Evolutionary conservation across 2,329 filamentous ascomycete genomes (phyloP).

Genomic region (Lizonia empirigonia): DNA sequence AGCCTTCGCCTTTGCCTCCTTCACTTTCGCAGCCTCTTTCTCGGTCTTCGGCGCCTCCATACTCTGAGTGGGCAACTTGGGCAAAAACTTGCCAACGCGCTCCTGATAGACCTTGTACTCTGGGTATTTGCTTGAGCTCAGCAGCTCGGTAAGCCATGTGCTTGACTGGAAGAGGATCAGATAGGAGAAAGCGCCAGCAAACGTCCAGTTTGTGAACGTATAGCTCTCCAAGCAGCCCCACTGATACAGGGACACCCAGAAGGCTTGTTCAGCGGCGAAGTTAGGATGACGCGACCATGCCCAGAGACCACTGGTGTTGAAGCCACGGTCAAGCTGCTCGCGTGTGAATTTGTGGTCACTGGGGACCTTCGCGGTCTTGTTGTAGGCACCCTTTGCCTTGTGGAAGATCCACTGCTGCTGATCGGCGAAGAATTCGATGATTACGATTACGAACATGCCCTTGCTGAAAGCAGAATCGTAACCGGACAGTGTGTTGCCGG

Average conservation of each 20-base stretch:
- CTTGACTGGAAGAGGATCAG: conserved; percentile 86
- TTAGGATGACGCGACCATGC: conserved; percentile 91
- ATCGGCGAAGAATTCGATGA: conserved; percentile 81
- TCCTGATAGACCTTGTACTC: conserved; percentile 86
- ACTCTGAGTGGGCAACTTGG: conserved; percentile 53
- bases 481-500: conserved; percentile 53
- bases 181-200: conserved; percentile 70
- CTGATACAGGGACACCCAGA: conserved; percentile 87
- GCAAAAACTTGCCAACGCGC: conserved; percentile 82
- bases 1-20: conserved; percentile 29
- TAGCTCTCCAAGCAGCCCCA: conserved; percentile 81
- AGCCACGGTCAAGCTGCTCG: conserved; percentile 86
- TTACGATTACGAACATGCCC: conserved; percentile 61
- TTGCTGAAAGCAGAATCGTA: conserved; percentile 65
- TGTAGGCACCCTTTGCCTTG: conserved; percentile 76
- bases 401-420: conserved; percentile 94
- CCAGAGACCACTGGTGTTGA: conserved; percentile 84
- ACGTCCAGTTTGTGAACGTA: conserved; percentile 78
- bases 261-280: conserved; percentile 86
- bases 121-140: conserved; percentile 81
- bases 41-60: conserved; percentile 36
- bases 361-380: conserved; percentile 72
- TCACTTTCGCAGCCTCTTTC: conserved; percentile 29
- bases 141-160: conserved; percentile 82
- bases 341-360: conserved; percentile 65